These are phyloP conservation scores for Eucommia ulmoides DNA, from an alignment of 257 asterid species.

Conservation along the genomic window DNA sequence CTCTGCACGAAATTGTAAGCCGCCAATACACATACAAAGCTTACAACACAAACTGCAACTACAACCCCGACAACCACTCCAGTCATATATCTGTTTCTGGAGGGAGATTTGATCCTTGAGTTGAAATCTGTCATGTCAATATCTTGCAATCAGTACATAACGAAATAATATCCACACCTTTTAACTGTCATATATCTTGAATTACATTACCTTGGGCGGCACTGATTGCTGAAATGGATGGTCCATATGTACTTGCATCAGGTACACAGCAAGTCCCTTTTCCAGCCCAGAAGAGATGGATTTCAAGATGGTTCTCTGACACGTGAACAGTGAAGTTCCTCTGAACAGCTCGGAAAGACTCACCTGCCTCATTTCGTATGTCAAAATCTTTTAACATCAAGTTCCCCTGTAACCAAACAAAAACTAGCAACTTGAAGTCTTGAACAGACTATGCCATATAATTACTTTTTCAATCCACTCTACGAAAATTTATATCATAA, in stretches of 20 bases:
- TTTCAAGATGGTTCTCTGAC: conserved; percentile 1
- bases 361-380: neutral
- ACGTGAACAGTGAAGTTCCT: neutral
- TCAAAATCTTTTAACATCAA: neutral
- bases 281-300: conserved; percentile 1
- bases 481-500: too few species aligned
- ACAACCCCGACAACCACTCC: neutral
- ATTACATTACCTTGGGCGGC: neutral
- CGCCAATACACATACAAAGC: neutral
- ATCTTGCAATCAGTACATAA: too few species aligned
- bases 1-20: neutral
- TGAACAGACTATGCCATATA: too few species aligned
- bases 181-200: neutral
- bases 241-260: neutral
- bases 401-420: neutral
- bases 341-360: neutral
- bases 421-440: too few species aligned
- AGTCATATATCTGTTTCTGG: too few species aligned
- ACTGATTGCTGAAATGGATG: neutral
- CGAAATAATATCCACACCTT: too few species aligned
- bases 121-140: too few species aligned
- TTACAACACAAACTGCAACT: neutral
- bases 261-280: conserved; percentile 1
- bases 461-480: too few species aligned
- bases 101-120: too few species aligned